phyloP scores from a whole-genome alignment of 768 basidiomycete species.

The Sistotremastrum suecicum region DNA sequence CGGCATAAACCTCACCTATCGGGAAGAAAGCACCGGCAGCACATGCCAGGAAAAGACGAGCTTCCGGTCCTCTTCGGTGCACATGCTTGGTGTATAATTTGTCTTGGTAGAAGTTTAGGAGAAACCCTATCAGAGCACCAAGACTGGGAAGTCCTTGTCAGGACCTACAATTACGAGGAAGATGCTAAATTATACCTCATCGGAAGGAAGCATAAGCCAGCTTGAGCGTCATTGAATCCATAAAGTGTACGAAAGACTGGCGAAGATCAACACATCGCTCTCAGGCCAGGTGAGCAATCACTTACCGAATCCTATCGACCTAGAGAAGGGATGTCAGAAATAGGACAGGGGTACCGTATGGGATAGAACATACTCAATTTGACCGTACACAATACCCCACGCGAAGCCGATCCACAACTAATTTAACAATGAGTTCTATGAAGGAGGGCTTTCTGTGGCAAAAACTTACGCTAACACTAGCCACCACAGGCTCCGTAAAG shows the following conservation, averaged over 20 bases:
- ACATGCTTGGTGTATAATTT: constrained; percentile 12
- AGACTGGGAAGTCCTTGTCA: constrained; percentile 11
- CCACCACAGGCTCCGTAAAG: constrained; percentile 59
- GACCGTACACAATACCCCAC: constrained; percentile 24
- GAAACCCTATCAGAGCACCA: constrained; percentile 7
- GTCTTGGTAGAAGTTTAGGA: constrained; percentile 8
- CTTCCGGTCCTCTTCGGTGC: constrained; percentile 31
- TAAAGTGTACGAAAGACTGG: constrained; percentile 18
- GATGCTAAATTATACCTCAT: constrained; percentile 16
- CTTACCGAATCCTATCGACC: constrained; percentile 8
- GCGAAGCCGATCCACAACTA: constrained; percentile 13
- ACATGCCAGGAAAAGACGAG: constrained; percentile 45
- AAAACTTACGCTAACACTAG: constrained; percentile 49
- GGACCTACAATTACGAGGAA: constrained; percentile 11
- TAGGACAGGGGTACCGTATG: not conserved
- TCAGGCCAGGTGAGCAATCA: too few relatives aligned
- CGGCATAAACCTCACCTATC: constrained; percentile 12
- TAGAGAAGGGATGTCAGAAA: not conserved
- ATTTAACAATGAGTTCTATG: not conserved
- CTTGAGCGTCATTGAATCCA: constrained; percentile 16
- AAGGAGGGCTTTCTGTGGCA: not conserved
- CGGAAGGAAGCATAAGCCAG: constrained; percentile 19
- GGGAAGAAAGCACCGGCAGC: constrained; percentile 40
- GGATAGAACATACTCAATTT: constrained; percentile 11
- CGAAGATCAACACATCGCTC: not conserved